Evolutionary conservation across 2,329 filamentous ascomycete genomes (phyloP).

Genomic region (Colletotrichum caudatum): DNA sequence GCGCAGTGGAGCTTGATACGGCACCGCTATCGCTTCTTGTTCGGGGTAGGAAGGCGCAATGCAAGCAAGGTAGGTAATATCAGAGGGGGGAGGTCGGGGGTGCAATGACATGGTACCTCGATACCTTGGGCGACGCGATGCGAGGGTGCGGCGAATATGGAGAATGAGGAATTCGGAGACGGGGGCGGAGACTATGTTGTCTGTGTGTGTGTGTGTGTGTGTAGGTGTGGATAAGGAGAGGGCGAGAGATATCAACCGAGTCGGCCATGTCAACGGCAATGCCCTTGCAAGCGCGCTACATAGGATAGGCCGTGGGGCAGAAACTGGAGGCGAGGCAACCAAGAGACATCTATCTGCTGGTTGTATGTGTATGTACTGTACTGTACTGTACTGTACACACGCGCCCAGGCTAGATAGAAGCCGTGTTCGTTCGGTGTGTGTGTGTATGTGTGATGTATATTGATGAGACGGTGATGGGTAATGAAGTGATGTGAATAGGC

Average conservation of each 20-base stretch:
- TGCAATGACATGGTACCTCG: conserved; percentile 38
- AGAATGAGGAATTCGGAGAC: background rate
- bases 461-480: conserved; percentile 11
- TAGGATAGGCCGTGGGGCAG: conserved; percentile 32
- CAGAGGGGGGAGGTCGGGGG: conserved; percentile 20
- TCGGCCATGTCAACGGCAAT: conserved; percentile 32
- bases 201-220: background rate
- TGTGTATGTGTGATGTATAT: conserved; percentile 12
- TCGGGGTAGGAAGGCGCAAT: conserved; percentile 40
- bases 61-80: conserved; percentile 26
- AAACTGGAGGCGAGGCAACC: conserved; percentile 27
- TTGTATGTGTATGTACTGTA: background rate
- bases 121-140: conserved; percentile 26
- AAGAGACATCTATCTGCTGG: conserved; percentile 9
- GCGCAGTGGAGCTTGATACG: conserved; percentile 33
- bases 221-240: conserved; percentile 1
- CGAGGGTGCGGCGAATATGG: conserved; percentile 22
- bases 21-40: conserved; percentile 27
- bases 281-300: conserved; percentile 36
- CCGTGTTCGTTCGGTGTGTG: background rate
- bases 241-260: conserved; percentile 25
- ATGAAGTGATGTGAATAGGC: conserved; percentile 1
- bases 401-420: conserved; percentile 4
- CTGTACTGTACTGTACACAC: background rate
- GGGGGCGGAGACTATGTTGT: too few relatives aligned